Evolutionary conservation across 768 basidiomycete species (phyloP).

Genomic region (Boletus edulis): DNA sequence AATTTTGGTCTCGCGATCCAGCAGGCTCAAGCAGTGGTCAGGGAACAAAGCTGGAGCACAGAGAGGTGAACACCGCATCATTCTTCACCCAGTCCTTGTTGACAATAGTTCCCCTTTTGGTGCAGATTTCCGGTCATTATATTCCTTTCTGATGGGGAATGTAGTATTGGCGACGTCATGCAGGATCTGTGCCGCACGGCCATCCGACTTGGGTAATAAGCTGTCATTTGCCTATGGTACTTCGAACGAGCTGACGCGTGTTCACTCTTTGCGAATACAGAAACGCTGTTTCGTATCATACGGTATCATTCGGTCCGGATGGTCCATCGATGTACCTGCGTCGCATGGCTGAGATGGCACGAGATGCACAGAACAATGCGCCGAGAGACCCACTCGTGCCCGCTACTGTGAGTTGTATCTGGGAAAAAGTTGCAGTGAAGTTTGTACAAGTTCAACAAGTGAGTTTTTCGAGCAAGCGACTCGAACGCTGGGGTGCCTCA

Average conservation of each 20-base stretch:
- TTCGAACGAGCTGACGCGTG: not conserved
- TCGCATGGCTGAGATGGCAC: constrained; percentile 53
- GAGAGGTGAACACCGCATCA: constrained; percentile 36
- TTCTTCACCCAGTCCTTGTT: not conserved
- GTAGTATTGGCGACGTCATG: constrained; percentile 34
- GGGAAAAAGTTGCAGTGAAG: no score
- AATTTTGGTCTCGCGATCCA: constrained; percentile 41
- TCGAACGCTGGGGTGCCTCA: no score
- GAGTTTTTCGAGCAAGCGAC: no score
- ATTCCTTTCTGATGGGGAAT: constrained; percentile 48
- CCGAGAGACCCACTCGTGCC: constrained; percentile 41
- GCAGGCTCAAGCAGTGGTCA: constrained; percentile 33
- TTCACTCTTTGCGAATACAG: constrained; percentile 25
- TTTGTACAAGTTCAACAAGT: no score
- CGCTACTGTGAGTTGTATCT: no score
- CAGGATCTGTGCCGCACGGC: constrained; percentile 43
- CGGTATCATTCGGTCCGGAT: constrained; percentile 52
- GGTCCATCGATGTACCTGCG: constrained; percentile 29
- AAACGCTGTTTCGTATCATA: constrained; percentile 55
- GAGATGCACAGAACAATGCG: constrained; percentile 42
- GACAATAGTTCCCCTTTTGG: no score
- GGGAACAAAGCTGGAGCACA: constrained; percentile 49
- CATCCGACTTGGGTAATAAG: constrained; percentile 40
- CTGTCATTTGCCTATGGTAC: accelerated
- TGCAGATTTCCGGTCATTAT: constrained; percentile 29